Evolutionary conservation across 495 filamentous ascomycete species (phyloP).

Genomic region (Xylaria flabelliformis): DNA sequence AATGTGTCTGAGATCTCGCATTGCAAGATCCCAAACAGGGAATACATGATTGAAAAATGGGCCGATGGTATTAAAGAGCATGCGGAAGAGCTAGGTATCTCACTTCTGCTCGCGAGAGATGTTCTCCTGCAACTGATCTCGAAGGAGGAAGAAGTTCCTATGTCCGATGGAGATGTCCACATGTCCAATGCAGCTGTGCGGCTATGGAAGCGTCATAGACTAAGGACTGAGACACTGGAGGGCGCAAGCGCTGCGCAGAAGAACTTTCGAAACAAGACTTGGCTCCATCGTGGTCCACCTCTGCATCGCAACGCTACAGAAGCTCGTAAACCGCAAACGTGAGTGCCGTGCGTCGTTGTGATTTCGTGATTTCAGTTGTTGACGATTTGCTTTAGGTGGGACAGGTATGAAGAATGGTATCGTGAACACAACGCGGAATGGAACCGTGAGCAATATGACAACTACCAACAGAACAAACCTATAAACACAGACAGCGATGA

Average conservation of each 20-base stretch:
- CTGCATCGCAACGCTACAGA: background rate
- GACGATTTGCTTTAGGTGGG: constrained; percentile 4
- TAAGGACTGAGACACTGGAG: background rate
- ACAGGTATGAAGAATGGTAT: background rate
- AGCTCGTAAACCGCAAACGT: background rate
- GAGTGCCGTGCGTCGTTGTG: background rate
- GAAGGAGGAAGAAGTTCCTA: background rate
- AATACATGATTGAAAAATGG: background rate
- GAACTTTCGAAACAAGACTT: background rate
- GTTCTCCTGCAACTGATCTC: background rate
- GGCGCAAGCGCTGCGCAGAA: background rate
- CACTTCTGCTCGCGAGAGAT: background rate
- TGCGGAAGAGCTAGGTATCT: background rate
- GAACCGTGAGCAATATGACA: background rate
- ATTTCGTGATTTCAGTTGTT: background rate
- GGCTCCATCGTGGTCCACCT: background rate
- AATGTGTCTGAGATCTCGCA: background rate
- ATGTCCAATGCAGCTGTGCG: background rate
- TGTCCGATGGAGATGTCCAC: background rate
- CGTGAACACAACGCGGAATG: background rate
- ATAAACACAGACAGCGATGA: background rate
- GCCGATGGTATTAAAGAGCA: background rate
- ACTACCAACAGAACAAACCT: background rate
- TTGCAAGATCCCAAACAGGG: background rate
- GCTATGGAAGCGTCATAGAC: background rate